phyloP scores from a whole-genome alignment of 257 asterid species.

The Fraxinus anomala region DNA sequence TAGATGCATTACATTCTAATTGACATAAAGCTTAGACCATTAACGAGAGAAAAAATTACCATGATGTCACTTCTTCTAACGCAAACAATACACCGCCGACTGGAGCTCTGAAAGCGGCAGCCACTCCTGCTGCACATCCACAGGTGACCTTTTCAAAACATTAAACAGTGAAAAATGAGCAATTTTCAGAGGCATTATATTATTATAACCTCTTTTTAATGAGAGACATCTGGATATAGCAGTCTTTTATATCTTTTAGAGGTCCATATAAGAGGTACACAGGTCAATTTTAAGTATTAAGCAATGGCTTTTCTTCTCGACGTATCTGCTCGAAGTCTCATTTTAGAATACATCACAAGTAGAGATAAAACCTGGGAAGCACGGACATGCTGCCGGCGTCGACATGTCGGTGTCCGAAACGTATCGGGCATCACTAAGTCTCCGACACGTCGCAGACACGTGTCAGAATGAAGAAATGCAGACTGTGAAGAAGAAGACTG shows the following conservation, averaged over 20 bases:
- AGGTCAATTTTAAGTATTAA: conserved; percentile 15
- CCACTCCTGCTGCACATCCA: conserved; percentile 99
- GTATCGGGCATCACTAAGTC: too few species aligned
- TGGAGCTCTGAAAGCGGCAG: conserved; percentile 99
- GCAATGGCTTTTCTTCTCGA: not conserved
- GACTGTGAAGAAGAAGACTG: too few species aligned
- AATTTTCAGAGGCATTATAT: conserved; percentile 34
- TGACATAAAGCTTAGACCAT: conserved; percentile 15
- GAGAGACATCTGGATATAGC: conserved; percentile 14
- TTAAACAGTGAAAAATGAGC: conserved; percentile 51
- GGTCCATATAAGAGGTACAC: conserved; percentile 14
- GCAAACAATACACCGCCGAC: conserved; percentile 99
- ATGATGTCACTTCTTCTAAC: conserved; percentile 96
- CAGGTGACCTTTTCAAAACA: conserved; percentile 90
- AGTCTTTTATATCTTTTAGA: conserved; percentile 15
- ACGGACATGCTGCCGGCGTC: too few species aligned
- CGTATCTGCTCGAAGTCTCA: not conserved
- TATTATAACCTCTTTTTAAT: conserved; percentile 31
- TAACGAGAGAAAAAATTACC: conserved; percentile 52
- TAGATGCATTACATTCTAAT: not conserved
- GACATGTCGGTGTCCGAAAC: too few species aligned
- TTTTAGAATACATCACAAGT: not conserved
- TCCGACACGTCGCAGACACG: too few species aligned
- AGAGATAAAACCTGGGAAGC: not conserved
- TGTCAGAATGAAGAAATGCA: too few species aligned